Conservation (phyloP, 176 grass and related monocot genomes). For the Metroxylon sagu region DNA sequence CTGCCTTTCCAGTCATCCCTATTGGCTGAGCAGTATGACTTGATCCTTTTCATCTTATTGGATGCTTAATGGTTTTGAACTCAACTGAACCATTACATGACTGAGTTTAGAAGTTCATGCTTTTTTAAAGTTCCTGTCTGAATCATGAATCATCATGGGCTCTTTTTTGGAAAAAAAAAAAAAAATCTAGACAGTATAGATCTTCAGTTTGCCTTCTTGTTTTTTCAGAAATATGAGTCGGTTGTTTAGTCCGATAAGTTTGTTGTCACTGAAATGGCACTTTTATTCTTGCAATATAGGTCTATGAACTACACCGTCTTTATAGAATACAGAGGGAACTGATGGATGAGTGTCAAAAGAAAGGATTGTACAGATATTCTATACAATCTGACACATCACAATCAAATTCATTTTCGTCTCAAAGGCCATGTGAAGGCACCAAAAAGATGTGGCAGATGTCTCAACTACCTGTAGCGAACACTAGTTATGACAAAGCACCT, state of each 20-base stretch:
- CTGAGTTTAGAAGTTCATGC: no score
- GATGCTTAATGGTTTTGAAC: no score
- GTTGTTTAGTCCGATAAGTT: not conserved
- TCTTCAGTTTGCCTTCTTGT: not conserved
- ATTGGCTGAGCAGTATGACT: no score
- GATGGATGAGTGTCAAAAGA: conserved; percentile 42
- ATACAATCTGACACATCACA: conserved; percentile 23
- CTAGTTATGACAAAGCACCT: not conserved
- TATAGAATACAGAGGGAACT: conserved; percentile 74
- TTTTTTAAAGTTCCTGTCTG: no score
- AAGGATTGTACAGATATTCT: conserved; percentile 20
- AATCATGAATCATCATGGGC: no score
- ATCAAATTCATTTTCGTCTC: conserved; percentile 33
- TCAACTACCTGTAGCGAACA: not conserved
- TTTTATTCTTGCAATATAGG: conserved; percentile 32
- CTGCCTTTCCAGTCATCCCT: no score
- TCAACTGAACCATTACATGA: no score
- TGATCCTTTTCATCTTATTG: no score
- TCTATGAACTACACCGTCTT: conserved; percentile 68
- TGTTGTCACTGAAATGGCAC: conserved; percentile 14
- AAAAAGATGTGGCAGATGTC: conserved; percentile 15
- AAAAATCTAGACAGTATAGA: no score
- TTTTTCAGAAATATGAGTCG: not conserved
- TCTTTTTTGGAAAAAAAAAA: no score
- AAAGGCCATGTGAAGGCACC: conserved; percentile 19